Evolutionary conservation across 2,329 filamentous ascomycete genomes (phyloP).

Genomic region (Ascochyta rabiei): DNA sequence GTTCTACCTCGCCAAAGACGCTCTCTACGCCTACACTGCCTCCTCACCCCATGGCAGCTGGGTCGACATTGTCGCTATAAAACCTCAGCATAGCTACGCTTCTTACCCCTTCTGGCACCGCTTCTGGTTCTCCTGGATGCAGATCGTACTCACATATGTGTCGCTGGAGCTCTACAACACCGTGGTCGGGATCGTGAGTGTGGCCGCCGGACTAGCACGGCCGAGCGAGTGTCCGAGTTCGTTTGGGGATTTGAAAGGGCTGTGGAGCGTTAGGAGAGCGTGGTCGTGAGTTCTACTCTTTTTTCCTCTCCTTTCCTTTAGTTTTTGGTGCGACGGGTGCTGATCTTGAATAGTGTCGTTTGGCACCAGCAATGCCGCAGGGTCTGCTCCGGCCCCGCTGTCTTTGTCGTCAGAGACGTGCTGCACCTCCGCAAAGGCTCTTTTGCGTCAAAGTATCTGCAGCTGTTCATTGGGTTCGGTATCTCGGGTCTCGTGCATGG

Average conservation of each 20-base stretch:
- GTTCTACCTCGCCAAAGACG: conserved; percentile 23
- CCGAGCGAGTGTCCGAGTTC: conserved; percentile 37
- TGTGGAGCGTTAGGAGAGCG: conserved; percentile 27
- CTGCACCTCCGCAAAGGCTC: conserved; percentile 31
- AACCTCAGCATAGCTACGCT: conserved; percentile 2
- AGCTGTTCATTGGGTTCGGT: conserved; percentile 35
- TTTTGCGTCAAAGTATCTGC: conserved; percentile 38
- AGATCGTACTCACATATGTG: conserved; percentile 28
- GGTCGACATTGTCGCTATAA: conserved; percentile 18
- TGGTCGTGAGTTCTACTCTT: conserved; percentile 29
- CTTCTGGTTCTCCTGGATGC: conserved; percentile 24
- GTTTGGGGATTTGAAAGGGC: conserved; percentile 27
- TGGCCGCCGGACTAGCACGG: conserved; percentile 20
- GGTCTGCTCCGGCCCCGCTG: conserved; percentile 24
- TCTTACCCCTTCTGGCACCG: conserved; percentile 17
- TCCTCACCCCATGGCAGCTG: conserved; percentile 31
- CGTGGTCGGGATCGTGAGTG: conserved; percentile 20
- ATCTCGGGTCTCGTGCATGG: conserved; percentile 28
- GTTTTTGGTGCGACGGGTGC: not conserved
- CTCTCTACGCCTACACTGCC: conserved; percentile 23
- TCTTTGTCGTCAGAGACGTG: conserved; percentile 26
- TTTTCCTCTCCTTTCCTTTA: too few relatives aligned
- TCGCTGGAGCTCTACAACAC: conserved; percentile 24
- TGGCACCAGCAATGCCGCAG: conserved; percentile 38
- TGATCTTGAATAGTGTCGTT: not conserved